Base-by-base conservation (phyloP, 2,329 filamentous ascomycete genomes). In the Cercospora janseana region DNA sequence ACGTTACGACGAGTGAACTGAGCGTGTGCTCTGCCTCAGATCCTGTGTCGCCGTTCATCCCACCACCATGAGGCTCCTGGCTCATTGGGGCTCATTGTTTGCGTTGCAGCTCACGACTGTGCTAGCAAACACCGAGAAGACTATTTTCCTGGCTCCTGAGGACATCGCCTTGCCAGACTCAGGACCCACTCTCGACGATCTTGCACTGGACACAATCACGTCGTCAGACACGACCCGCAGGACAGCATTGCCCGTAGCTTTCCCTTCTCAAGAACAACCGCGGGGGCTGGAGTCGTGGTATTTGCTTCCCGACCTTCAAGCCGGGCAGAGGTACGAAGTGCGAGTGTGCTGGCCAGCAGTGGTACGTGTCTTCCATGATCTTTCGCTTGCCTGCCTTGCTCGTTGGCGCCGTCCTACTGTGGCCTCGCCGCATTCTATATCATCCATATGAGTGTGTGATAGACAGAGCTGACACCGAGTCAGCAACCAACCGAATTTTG, bases 271-370 rank as follows among this genome's bases (percentile, higher is more conserved):
- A 6, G 65, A 72, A 2, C 65, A 70, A 23, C 77, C 76, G 7
- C 67, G 74, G 9, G 88, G 87, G 6, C 71, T 75, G 8, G 75
- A 83, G 44, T 85, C 86, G 21, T 97, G 93, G 93, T 80, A 90
- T 59, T 72, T 92, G 6, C 79, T 98, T 4, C 79, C 86, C 49
- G 73, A 77, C 26, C 75, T 98, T 47, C 76, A 71, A n/a, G 78
- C 81, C 27, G 81, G 82, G 8, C 85, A 86, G 63, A 80, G 90
- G 58, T 96, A 97, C 75, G 93, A 98, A 74, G 79, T 95, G 41
- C 83, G 93, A 47, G 78, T 96, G 52, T 97, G 92, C 72, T 98
- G 92, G 91, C 79, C 89, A 53, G 93, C 93, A 31, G 93, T 86
- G 54, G 92, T 95, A 78, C 71, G 87, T 78, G 24, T 13, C 20